A percentile compares a stretch with the other conserved stretches of the same genome.
These are phyloP conservation scores for Magnolia kwangsiensis DNA, from an alignment of 164 flowering plant species.

Conservation along the genomic window DNA sequence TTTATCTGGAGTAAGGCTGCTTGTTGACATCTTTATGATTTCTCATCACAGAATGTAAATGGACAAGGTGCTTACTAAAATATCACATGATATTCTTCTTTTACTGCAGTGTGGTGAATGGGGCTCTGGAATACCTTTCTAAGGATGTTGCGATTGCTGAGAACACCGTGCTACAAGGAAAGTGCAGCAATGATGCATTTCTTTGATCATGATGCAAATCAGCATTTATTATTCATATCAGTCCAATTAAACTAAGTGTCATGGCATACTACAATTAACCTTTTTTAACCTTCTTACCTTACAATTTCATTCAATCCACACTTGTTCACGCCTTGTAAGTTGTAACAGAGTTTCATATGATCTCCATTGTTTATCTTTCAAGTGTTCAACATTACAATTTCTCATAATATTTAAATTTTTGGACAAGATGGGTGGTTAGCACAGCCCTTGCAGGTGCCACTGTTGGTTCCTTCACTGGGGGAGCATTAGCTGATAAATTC, in stretches of 20 bases:
- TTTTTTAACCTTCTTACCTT: background rate
- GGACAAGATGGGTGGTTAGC: slow-evolving; percentile 93
- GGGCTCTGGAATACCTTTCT: too few species aligned
- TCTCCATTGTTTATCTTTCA: too few species aligned
- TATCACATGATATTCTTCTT: too few species aligned
- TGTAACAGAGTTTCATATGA: too few species aligned
- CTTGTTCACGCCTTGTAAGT: too few species aligned
- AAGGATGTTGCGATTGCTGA: too few species aligned
- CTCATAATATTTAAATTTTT: slow-evolving; percentile 8
- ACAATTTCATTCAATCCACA: background rate
- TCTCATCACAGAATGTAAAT: too few species aligned
- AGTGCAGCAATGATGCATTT: slow-evolving; percentile 19
- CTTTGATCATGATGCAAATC: background rate
- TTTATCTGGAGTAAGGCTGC: too few species aligned
- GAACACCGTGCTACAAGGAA: slow-evolving; percentile 48
- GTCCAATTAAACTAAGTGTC: background rate
- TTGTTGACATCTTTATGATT: too few species aligned
- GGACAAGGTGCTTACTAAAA: too few species aligned
- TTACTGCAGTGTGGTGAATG: too few species aligned
- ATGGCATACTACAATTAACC: slow-evolving; percentile 7
- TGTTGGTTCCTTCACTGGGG: slow-evolving; percentile 94
- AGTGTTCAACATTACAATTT: too few species aligned
- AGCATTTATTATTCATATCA: background rate
- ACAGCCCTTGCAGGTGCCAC: slow-evolving; percentile 91
- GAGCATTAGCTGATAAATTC: slow-evolving; percentile 91